phyloP scores from a whole-genome alignment of 1,284 basidiomycete genomes.

The Wallemia mellicola region DNA sequence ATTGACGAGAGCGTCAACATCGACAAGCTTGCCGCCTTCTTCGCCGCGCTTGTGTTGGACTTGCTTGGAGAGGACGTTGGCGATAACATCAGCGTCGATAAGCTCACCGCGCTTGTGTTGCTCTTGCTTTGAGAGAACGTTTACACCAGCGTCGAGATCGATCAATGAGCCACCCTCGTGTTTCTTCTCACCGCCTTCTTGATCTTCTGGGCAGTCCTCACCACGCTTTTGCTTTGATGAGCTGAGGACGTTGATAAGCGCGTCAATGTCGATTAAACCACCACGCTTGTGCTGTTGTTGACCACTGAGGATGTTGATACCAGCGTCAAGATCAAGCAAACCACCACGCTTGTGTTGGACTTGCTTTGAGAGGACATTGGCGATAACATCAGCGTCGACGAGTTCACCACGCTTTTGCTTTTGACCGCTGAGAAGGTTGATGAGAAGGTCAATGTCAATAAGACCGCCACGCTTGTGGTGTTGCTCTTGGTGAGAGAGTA shows the following conservation, averaged over 20 bases:
- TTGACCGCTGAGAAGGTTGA: neutral
- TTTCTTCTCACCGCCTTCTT: neutral
- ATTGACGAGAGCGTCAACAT: neutral
- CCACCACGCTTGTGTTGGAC: neutral
- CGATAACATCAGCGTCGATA: neutral
- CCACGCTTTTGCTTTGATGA: neutral
- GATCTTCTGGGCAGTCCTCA: neutral
- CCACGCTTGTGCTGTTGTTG: neutral
- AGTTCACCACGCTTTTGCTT: neutral
- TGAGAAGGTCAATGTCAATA: neutral
- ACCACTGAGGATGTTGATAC: neutral
- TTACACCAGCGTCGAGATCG: too few species aligned
- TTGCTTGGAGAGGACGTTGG: neutral
- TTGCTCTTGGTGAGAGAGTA: neutral
- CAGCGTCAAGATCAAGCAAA: neutral
- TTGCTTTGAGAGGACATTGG: neutral
- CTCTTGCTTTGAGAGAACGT: neutral
- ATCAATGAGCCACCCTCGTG: too few species aligned
- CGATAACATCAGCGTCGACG: neutral
- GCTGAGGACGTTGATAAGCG: neutral
- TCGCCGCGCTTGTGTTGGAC: neutral
- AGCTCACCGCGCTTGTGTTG: neutral
- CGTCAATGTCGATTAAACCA: neutral
- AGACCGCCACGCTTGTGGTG: neutral
- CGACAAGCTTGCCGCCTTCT: neutral